A percentile compares a stretch with the other conserved stretches of the same genome.
phyloP scores from a whole-genome alignment of 352 stramenopile species.

The Pythium grandisporangium region DNA sequence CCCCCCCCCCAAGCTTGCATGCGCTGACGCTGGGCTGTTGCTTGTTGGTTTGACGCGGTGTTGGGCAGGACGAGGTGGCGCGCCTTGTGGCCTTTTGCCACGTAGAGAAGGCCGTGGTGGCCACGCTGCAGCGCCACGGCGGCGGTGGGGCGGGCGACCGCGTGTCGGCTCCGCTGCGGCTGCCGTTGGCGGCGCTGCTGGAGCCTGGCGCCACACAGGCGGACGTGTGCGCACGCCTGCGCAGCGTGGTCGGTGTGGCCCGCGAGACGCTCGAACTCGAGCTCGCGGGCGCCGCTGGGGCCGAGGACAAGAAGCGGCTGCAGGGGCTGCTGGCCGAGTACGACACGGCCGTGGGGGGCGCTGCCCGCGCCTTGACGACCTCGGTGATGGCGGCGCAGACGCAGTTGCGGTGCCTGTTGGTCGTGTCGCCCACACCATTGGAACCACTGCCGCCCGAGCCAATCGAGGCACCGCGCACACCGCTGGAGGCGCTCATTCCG shows the following conservation, averaged over 20 bases:
- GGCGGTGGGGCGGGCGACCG: slow-evolving; percentile 21
- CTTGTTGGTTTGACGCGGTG: neutral
- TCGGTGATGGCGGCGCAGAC: slow-evolving; percentile 18
- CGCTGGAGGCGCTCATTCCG: slow-evolving; percentile 43
- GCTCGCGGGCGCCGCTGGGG: slow-evolving; percentile 26
- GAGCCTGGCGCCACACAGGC: slow-evolving; percentile 17
- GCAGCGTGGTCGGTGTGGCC: slow-evolving; percentile 18
- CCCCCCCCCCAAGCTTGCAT: slow-evolving; percentile 29
- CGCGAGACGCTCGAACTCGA: slow-evolving; percentile 50
- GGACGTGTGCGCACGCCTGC: slow-evolving; percentile 5
- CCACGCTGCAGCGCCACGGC: slow-evolving; percentile 20
- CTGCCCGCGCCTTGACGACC: slow-evolving; percentile 13
- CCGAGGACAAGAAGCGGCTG: slow-evolving; percentile 72
- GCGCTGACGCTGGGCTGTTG: neutral
- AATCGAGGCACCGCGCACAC: slow-evolving; percentile 11
- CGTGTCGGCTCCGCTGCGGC: slow-evolving; percentile 17
- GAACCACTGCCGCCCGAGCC: slow-evolving; percentile 27
- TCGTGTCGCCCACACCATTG: slow-evolving; percentile 26
- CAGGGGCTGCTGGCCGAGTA: slow-evolving; percentile 58
- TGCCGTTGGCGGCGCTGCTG: slow-evolving; percentile 29
- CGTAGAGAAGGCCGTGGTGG: slow-evolving; percentile 31
- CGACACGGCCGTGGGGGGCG: slow-evolving; percentile 22
- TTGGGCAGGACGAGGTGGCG: slow-evolving; percentile 17
- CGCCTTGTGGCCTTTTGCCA: slow-evolving; percentile 34
- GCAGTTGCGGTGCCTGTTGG: slow-evolving; percentile 13